Evolutionary conservation across 768 basidiomycete species (phyloP).

Genomic region (Tricholoma sp.): DNA sequence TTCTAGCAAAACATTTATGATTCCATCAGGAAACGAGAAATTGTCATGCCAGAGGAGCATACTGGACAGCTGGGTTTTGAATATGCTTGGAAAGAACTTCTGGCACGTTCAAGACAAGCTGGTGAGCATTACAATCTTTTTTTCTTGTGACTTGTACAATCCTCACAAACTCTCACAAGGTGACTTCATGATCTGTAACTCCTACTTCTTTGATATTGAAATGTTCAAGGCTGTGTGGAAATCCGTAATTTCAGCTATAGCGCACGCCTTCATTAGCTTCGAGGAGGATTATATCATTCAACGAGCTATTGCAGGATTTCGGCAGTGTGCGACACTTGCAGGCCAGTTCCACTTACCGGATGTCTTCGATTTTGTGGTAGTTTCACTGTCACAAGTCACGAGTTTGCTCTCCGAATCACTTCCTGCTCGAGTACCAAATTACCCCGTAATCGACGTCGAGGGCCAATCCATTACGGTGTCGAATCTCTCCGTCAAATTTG

Average conservation of each 20-base stretch:
- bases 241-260: constrained; percentile 88
- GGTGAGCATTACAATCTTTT: constrained; percentile 39
- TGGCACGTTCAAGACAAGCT: constrained; percentile 74
- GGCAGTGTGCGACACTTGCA: constrained; percentile 92
- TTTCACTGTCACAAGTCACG: constrained; percentile 89
- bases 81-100: constrained; percentile 96
- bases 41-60: constrained; percentile 97
- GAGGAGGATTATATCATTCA: constrained; percentile 98
- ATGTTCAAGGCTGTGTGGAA: constrained; percentile 97
- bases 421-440: constrained; percentile 70
- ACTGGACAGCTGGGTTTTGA: constrained; percentile 96
- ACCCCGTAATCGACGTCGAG: constrained; percentile 87
- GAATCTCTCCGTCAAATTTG: constrained; percentile 87
- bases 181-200: constrained; percentile 72
- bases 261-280: constrained; percentile 92
- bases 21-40: constrained; percentile 90
- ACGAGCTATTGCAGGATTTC: constrained; percentile 91
- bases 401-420: constrained; percentile 74
- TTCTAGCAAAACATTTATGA: constrained; percentile 84
- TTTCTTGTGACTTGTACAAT: background rate
- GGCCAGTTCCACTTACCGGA: constrained; percentile 86
- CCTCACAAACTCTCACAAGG: constrained; percentile 31
- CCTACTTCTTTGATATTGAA: constrained; percentile 75
- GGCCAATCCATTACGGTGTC: constrained; percentile 88
- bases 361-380: constrained; percentile 95